Conservation (phyloP, 2,329 filamentous ascomycete species). For the Whalleya microplaca region DNA sequence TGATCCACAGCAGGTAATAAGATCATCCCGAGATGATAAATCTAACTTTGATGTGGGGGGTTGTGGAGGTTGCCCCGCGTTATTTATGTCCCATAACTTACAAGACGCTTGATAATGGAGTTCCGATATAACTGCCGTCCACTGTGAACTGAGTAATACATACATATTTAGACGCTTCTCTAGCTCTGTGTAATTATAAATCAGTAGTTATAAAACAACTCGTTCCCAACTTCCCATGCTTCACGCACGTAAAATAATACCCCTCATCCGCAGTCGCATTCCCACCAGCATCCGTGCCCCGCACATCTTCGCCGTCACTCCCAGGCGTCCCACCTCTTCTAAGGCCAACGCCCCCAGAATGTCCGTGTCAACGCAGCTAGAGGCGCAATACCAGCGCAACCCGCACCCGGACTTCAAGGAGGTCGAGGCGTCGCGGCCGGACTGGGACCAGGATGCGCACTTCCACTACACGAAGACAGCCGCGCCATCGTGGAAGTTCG, state of each 20-base stretch:
- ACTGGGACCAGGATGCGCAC: slow-evolving; percentile 53
- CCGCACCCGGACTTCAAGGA: slow-evolving; percentile 76
- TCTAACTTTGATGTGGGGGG: too few species aligned
- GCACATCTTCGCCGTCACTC: not conserved
- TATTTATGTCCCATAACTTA: too few species aligned
- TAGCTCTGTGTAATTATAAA: too few species aligned
- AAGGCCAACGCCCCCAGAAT: slow-evolving; percentile 18
- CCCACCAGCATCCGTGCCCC: not conserved
- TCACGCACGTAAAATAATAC: not conserved
- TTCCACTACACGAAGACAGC: slow-evolving; percentile 66
- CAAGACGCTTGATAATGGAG: too few species aligned
- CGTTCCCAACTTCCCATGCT: not conserved
- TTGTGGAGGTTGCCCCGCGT: too few species aligned
- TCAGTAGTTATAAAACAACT: not conserved
- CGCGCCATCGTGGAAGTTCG: slow-evolving; percentile 68
- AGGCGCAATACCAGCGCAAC: slow-evolving; percentile 59
- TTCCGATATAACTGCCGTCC: too few species aligned
- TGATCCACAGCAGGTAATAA: too few species aligned
- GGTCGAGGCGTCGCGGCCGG: slow-evolving; percentile 67
- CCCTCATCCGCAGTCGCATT: not conserved
- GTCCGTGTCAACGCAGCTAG: slow-evolving; percentile 31
- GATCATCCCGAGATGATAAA: too few species aligned
- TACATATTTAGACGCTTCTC: too few species aligned
- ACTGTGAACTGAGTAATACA: too few species aligned
- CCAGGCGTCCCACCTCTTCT: too few species aligned